These are phyloP conservation scores for Penstemon newberryi DNA, from an alignment of 257 asterid genomes.

Conservation along the genomic window DNA sequence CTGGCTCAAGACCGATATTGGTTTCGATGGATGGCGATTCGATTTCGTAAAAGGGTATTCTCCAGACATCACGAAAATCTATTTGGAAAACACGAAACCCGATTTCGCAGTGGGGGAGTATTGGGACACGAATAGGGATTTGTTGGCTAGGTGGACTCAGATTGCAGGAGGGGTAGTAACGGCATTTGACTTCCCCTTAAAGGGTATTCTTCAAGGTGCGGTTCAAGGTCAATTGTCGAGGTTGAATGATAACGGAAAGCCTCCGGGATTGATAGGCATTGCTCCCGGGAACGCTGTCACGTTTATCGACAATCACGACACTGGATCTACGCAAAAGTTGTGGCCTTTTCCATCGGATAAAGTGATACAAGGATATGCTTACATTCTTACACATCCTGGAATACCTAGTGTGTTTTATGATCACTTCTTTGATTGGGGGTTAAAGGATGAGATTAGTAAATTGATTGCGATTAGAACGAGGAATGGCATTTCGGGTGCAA, in stretches of 20 bases:
- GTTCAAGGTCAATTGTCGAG: conserved; percentile 76
- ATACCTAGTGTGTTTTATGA: conserved; percentile 78
- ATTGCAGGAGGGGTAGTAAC: conserved; percentile 47
- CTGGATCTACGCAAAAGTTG: conserved; percentile 62
- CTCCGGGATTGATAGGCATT: conserved; percentile 83
- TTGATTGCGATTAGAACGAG: conserved; percentile 47
- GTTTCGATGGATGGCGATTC: conserved; percentile 82
- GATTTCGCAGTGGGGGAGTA: conserved; percentile 84
- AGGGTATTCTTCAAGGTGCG: conserved; percentile 77
- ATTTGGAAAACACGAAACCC: conserved; percentile 59
- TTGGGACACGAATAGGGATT: conserved; percentile 60
- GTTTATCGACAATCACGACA: conserved; percentile 82
- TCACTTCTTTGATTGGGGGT: conserved; percentile 74
- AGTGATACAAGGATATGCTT: conserved; percentile 77
- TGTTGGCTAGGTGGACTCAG: conserved; percentile 53
- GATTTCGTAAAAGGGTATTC: conserved; percentile 76
- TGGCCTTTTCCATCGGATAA: conserved; percentile 87
- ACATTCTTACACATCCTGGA: conserved; percentile 90
- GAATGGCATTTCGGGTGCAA: conserved; percentile 55
- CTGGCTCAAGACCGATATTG: conserved; percentile 76
- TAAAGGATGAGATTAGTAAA: conserved; percentile 56
- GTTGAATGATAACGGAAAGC: conserved; percentile 62
- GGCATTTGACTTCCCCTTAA: conserved; percentile 82
- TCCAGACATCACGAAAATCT: conserved; percentile 46
- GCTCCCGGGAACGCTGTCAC: conserved; percentile 68